phyloP scores from a whole-genome alignment of 352 stramenopile species.

The Pythium oligandrum region DNA sequence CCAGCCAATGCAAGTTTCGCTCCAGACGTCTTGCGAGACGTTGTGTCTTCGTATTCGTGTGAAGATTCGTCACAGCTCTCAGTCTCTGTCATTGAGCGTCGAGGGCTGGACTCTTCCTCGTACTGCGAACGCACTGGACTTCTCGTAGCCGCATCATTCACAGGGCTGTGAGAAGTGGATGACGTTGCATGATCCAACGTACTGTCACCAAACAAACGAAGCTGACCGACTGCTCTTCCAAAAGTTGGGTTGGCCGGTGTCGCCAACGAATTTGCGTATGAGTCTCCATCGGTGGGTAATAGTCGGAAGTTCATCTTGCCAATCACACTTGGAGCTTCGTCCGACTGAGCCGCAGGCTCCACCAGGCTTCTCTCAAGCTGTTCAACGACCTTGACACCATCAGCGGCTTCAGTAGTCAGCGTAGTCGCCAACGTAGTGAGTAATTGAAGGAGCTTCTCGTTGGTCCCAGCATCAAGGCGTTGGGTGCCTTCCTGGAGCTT shows the following conservation, averaged over 20 bases:
- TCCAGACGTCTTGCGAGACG: conserved; percentile 9
- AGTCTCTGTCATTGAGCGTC: conserved; percentile 23
- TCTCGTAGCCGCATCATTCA: neutral
- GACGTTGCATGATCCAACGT: neutral
- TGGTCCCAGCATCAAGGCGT: conserved; percentile 15
- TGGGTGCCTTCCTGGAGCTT: conserved; percentile 19
- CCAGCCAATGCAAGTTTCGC: conserved; percentile 49
- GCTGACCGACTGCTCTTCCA: neutral
- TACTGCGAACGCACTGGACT: conserved; percentile 16
- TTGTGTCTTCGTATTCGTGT: conserved; percentile 12
- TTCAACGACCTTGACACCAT: conserved; percentile 17
- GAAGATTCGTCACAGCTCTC: conserved; percentile 24
- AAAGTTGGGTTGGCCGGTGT: neutral
- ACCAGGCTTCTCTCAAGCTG: conserved; percentile 18
- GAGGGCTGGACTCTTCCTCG: conserved; percentile 22
- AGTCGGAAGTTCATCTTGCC: neutral
- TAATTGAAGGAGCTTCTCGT: conserved; percentile 22
- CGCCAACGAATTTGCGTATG: neutral
- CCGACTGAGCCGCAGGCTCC: too few species aligned
- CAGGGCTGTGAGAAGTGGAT: conserved; percentile 1
- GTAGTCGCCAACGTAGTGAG: conserved; percentile 21
- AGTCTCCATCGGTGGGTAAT: neutral
- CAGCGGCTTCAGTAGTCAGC: conserved; percentile 13
- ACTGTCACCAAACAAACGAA: neutral
- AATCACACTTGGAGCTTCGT: neutral